Conservation (phyloP, 176 grass and related monocot genomes). For the Bonia amplexicaulis region DNA sequence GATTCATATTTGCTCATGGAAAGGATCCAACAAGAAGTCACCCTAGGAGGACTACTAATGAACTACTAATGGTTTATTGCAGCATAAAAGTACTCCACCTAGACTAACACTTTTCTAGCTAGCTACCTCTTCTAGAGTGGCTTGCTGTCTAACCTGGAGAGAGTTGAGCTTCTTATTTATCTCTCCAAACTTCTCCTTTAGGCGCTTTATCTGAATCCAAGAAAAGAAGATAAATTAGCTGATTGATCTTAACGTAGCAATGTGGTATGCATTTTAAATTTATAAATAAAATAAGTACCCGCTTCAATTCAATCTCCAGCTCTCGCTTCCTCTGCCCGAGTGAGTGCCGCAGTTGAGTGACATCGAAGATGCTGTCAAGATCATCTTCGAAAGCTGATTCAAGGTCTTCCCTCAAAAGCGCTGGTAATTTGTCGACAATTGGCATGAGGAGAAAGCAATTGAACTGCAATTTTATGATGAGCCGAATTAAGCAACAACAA, state of each 20-base stretch:
- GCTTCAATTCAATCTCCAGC: conserved; percentile 69
- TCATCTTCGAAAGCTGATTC: conserved; percentile 70
- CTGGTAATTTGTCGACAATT: conserved; percentile 87
- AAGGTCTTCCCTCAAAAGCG: conserved; percentile 78
- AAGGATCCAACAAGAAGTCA: neutral
- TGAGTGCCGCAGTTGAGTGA: conserved; percentile 56
- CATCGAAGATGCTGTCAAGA: conserved; percentile 68
- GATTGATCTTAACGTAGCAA: neutral
- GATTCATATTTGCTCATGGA: conserved; percentile 2
- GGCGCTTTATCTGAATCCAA: conserved; percentile 61
- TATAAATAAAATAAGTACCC: conserved; percentile 31
- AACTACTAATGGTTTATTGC: neutral
- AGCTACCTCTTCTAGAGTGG: neutral
- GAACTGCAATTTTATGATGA: conserved; percentile 55
- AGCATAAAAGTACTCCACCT: neutral
- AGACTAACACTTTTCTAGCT: neutral
- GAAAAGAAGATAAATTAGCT: conserved; percentile 6
- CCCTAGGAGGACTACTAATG: neutral
- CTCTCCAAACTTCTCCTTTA: conserved; percentile 84
- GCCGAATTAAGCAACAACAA: neutral
- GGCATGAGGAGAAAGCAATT: conserved; percentile 98
- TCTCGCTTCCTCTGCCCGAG: conserved; percentile 62
- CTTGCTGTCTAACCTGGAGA: conserved; percentile 33
- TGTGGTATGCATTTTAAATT: neutral
- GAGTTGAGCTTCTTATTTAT: conserved; percentile 75